Conservation (phyloP, 1,284 basidiomycete species). For the Cryptococcus sp. region DNA sequence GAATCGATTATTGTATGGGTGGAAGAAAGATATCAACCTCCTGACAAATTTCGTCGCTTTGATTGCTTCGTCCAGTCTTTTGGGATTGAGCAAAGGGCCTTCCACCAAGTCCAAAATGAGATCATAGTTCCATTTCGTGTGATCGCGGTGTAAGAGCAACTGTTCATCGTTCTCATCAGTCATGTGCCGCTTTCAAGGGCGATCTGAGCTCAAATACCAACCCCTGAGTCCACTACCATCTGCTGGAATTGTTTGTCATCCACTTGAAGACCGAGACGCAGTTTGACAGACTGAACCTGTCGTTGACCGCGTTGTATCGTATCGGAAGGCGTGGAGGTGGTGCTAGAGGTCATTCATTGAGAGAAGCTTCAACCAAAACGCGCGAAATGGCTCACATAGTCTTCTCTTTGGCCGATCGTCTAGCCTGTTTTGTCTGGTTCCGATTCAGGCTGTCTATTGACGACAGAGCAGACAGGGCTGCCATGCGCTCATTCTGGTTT, state of each 20-base stretch:
- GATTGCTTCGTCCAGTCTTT: constrained; percentile 93
- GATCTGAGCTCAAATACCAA: constrained; percentile 40
- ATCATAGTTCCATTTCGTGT: constrained; percentile 91
- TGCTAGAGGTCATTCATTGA: constrained; percentile 55
- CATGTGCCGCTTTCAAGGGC: constrained; percentile 8
- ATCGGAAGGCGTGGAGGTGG: constrained; percentile 79
- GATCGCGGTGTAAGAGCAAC: constrained; percentile 85
- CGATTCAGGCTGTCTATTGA: constrained; percentile 91
- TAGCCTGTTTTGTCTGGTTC: constrained; percentile 57
- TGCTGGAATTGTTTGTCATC: constrained; percentile 87
- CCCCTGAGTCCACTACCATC: constrained; percentile 79
- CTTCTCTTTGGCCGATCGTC: constrained; percentile 13
- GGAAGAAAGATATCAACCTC: constrained; percentile 86
- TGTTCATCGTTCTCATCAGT: constrained; percentile 46
- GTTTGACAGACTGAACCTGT: constrained; percentile 84
- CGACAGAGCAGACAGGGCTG: constrained; percentile 80
- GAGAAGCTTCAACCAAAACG: background rate
- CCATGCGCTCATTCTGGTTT: constrained; percentile 62
- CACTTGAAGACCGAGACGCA: constrained; percentile 87
- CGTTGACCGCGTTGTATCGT: constrained; percentile 81
- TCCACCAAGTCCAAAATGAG: constrained; percentile 85
- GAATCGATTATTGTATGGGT: constrained; percentile 84
- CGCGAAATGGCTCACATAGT: constrained; percentile 11
- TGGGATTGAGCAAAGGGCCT: constrained; percentile 86
- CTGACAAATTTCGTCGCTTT: constrained; percentile 85